Conservation (phyloP, 169 alveolate species). For the Toxoplasma gondii region DNA sequence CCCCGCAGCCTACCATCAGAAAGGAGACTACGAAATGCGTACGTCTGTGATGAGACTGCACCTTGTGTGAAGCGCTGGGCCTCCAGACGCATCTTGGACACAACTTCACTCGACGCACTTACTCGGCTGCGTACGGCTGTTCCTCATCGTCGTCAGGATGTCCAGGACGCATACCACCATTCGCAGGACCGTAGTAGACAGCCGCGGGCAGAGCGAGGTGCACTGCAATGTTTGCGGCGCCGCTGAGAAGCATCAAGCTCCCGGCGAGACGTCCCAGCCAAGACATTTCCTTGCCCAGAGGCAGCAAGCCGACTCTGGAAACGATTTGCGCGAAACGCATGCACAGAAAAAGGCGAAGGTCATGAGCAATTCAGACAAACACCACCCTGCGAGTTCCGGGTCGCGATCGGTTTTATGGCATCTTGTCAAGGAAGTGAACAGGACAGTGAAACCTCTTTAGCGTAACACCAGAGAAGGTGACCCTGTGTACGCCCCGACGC, state of each 20-base stretch:
- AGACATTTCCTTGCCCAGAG: conserved; percentile 61
- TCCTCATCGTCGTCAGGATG: not conserved
- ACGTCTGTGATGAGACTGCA: no score
- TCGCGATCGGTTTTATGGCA: no score
- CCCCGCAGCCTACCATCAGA: no score
- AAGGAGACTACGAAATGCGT: no score
- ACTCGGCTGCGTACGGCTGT: conserved; percentile 14
- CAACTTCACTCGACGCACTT: not conserved
- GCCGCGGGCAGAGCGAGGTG: conserved; percentile 50
- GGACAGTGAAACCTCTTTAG: no score
- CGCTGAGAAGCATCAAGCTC: conserved; percentile 47
- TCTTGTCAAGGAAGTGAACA: no score
- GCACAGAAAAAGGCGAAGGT: not conserved
- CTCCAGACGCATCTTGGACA: no score
- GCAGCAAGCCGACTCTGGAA: conserved; percentile 59
- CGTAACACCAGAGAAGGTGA: no score
- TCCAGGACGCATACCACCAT: not conserved
- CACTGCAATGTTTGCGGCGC: conserved; percentile 41
- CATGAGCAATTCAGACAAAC: not conserved
- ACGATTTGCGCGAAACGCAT: not conserved
- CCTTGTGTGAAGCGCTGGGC: no score
- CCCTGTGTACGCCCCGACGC: no score
- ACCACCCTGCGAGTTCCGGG: no score
- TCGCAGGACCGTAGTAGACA: not conserved
- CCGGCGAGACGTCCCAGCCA: conserved; percentile 54